Evolutionary conservation across 768 basidiomycete species (phyloP), one percentile per base, ranked within the genome.

Genomic region (Paxillus rubicundulus): DNA sequence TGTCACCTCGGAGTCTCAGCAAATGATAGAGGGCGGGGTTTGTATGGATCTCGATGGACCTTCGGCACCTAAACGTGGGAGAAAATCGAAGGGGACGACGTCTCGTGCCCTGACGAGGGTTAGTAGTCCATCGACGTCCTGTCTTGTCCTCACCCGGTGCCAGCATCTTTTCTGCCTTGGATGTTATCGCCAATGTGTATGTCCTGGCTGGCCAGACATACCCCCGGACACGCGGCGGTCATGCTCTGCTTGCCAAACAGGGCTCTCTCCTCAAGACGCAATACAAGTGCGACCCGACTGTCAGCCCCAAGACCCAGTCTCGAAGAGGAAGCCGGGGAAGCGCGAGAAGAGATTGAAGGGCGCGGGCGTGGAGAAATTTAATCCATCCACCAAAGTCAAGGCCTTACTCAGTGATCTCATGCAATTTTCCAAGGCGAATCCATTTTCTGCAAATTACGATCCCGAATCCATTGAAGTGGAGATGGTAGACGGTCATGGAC

Each of bases 91-190:
- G 64, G 73, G 72, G 14, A 53, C 71, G 10, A 53, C 74, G 17
- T 90, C 89, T 39, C 83, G 89, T n/a, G 75, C 74, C 1, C 77
- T 86, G 1, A 91, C 91, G 37, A 81, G 90, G 30, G 82, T 86
- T 36, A 88, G 73, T 57, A 91, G 89, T 61, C 90, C 90, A 4
- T 74, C 77, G 44, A 70, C 70, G 2, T 78, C 80, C 3, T 82
- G 80, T 21, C 82, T 87, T 0, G 73, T 98, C 47, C 71, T 99
- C 64, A 97, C 97, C 12, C 83, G 88, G 55, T 99, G 97, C 67
- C 90, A 93, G 62, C 97, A 99, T 68, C 77, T 98, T 28, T 98
- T 90, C 70, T 99, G 97, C 71, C 61, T 86, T 9, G 74, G 74
- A 24, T 99, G 97, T 71, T 98, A 93, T 78, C 83, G 86, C 37